phyloP scores from a whole-genome alignment of 2,329 filamentous ascomycete species.

The Aureobasidium namibiae region DNA sequence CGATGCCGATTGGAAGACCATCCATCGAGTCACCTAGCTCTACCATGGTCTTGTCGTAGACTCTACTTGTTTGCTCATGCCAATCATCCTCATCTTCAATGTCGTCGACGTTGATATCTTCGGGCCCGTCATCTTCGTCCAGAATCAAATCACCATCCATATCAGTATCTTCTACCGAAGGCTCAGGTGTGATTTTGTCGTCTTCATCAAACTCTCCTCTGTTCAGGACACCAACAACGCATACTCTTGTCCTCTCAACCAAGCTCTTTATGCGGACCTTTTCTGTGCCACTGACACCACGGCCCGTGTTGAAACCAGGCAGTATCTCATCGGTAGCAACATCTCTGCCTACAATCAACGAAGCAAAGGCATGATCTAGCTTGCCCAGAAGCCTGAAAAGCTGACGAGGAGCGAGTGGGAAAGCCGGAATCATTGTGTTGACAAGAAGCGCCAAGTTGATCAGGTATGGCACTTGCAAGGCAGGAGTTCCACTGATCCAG shows the following conservation, averaged over 20 bases:
- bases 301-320: conserved; percentile 59
- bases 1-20: conserved; percentile 37
- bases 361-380: conserved; percentile 75
- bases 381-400: conserved; percentile 68
- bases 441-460: conserved; percentile 68
- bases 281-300: conserved; percentile 67
- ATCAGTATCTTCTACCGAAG: conserved; percentile 29
- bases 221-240: conserved; percentile 61
- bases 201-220: conserved; percentile 41
- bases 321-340: conserved; percentile 56
- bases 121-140: conserved; percentile 14
- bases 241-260: conserved; percentile 65
- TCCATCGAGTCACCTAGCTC: conserved; percentile 62
- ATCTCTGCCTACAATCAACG: conserved; percentile 61
- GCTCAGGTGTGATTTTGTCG: conserved; percentile 24
- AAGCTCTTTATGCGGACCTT: conserved; percentile 81
- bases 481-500: conserved; percentile 79
- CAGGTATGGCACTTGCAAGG: conserved; percentile 74
- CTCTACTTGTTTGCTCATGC: conserved; percentile 62
- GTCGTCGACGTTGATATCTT: conserved; percentile 23
- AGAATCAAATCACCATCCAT: conserved; percentile 35
- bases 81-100: conserved; percentile 31
- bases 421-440: conserved; percentile 62
- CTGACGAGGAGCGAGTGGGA: conserved; percentile 57
- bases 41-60: conserved; percentile 74